Conservation (phyloP, 345 rosid genomes). For the Aquilaria sinensis region DNA sequence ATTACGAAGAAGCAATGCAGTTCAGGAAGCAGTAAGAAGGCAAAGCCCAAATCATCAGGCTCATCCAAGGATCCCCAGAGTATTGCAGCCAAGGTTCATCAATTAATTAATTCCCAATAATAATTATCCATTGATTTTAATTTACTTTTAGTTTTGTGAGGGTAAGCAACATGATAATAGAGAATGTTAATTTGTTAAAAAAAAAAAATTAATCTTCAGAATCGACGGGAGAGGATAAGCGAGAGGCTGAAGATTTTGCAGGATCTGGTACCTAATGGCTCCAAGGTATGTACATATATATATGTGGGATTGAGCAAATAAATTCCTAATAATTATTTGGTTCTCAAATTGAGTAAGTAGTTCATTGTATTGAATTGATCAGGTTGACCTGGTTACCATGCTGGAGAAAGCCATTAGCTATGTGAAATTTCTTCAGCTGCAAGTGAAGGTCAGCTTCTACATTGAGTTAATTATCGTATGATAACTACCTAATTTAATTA, state of each 20-base stretch:
- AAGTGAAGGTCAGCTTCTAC: conserved; percentile 57
- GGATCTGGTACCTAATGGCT: conserved; percentile 88
- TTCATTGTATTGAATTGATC: not conserved
- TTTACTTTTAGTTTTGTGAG: not conserved
- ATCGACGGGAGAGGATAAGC: conserved; percentile 86
- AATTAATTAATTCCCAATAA: too few relatives aligned
- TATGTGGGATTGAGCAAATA: not conserved
- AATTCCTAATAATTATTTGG: not conserved
- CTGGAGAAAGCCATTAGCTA: conserved; percentile 85
- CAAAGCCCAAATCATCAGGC: conserved; percentile 40
- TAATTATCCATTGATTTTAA: too few relatives aligned
- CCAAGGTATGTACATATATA: conserved; percentile 40
- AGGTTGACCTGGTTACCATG: conserved; percentile 97
- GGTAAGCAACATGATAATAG: conserved; percentile 14
- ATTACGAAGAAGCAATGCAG: conserved; percentile 52
- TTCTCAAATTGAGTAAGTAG: not conserved
- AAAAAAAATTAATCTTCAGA: conserved; percentile 27
- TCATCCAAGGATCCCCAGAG: conserved; percentile 84
- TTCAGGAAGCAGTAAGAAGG: conserved; percentile 24
- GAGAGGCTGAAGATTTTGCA: conserved; percentile 79
- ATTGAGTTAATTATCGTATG: not conserved
- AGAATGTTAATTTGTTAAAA: conserved; percentile 9
- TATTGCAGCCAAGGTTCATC: conserved; percentile 82
- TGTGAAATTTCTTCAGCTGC: conserved; percentile 96
- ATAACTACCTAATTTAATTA: too few relatives aligned